These are phyloP conservation scores for Orbilia quercus DNA, from an alignment of 2,329 filamentous ascomycete species.

Conservation along the genomic window DNA sequence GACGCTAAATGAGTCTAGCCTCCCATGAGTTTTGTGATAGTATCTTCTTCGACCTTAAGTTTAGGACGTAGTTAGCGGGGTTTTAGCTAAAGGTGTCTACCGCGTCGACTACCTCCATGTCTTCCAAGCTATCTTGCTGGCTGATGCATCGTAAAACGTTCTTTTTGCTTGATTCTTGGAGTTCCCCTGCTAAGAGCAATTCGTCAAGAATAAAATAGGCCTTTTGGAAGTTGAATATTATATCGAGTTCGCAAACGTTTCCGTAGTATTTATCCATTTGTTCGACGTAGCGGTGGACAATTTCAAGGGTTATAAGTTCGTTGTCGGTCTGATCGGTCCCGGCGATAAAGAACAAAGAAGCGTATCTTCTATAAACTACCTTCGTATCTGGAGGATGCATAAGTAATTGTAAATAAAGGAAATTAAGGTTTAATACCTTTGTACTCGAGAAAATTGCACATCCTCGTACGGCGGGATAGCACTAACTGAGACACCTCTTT, in stretches of 20 bases:
- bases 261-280: slow-evolving; percentile 99
- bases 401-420: slow-evolving; percentile 36
- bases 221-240: slow-evolving; percentile 99
- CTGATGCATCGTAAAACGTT: slow-evolving; percentile 95
- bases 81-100: not conserved
- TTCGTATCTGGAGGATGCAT: slow-evolving; percentile 80
- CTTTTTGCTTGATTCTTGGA: slow-evolving; percentile 99
- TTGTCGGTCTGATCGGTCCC: slow-evolving; percentile 98
- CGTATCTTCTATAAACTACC: slow-evolving; percentile 98
- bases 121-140: slow-evolving; percentile 96
- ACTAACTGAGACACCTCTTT: slow-evolving; percentile 99
- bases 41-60: slow-evolving; percentile 49
- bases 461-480: slow-evolving; percentile 91
- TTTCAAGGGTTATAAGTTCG: slow-evolving; percentile 96
- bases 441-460: slow-evolving; percentile 99
- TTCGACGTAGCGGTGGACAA: slow-evolving; percentile 98
- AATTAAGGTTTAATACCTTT: slow-evolving; percentile 74
- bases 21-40: slow-evolving; percentile 54
- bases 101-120: slow-evolving; percentile 88
- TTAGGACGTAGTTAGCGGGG: not conserved
- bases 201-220: slow-evolving; percentile 99
- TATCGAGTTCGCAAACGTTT: slow-evolving; percentile 98
- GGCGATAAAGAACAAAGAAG: slow-evolving; percentile 98
- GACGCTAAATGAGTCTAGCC: slow-evolving; percentile 11
- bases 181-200: slow-evolving; percentile 90